phyloP scores from a whole-genome alignment of 2,329 filamentous ascomycete genomes.

The Colletotrichum musicola region DNA sequence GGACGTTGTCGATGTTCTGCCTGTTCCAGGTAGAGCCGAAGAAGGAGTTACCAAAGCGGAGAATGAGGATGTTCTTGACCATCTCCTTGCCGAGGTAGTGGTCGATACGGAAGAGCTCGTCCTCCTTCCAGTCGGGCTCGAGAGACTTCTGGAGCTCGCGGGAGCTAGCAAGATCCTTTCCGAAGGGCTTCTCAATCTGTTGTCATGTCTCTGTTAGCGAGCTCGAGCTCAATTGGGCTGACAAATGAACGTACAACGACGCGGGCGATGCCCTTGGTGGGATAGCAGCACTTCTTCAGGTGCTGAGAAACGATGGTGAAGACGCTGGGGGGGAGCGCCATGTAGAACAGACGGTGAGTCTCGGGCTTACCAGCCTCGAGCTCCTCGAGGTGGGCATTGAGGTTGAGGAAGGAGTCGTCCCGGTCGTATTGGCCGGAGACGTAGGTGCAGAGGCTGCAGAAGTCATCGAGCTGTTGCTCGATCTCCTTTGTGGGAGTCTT shows the following conservation, averaged over 20 bases:
- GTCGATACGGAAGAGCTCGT: conserved; percentile 98
- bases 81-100: conserved; percentile 99
- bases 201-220: conserved; percentile 24
- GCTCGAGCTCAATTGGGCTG: neutral
- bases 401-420: conserved; percentile 90
- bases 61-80: conserved; percentile 99
- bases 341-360: conserved; percentile 97
- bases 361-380: conserved; percentile 86
- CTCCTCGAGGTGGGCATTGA: conserved; percentile 87
- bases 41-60: conserved; percentile 98
- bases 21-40: conserved; percentile 99
- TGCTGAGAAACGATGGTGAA: conserved; percentile 99
- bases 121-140: conserved; percentile 97
- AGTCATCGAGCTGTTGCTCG: conserved; percentile 93
- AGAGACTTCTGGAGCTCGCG: conserved; percentile 94
- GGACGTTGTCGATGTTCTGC: conserved; percentile 98
- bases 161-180: conserved; percentile 95
- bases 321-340: conserved; percentile 97
- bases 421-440: conserved; percentile 98
- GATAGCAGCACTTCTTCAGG: conserved; percentile 97
- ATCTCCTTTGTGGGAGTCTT: conserved; percentile 98
- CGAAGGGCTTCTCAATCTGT: conserved; percentile 98
- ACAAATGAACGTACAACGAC: conserved; percentile 79
- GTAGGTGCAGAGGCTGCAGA: conserved; percentile 90
- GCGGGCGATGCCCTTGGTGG: conserved; percentile 87